A percentile compares a stretch with the other conserved stretches of the same genome.
These are phyloP conservation scores for Dothistroma pini DNA, from an alignment of 2,329 filamentous ascomycete species.

Conservation along the genomic window DNA sequence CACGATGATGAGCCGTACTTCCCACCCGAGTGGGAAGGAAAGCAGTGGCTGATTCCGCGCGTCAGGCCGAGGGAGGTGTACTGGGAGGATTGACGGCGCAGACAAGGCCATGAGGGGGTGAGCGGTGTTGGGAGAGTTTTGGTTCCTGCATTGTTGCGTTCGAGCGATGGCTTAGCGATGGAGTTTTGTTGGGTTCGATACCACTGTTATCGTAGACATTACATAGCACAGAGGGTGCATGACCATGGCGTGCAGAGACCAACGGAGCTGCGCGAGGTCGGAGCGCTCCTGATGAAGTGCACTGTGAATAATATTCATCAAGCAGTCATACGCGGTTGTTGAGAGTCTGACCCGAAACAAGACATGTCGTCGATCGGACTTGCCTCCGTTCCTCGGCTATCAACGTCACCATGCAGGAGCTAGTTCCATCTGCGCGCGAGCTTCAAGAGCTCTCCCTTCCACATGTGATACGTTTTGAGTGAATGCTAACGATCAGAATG, in stretches of 20 bases:
- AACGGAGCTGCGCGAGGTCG: background rate
- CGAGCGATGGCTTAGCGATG: background rate
- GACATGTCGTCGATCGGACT: background rate
- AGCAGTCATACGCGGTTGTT: background rate
- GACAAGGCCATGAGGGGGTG: background rate
- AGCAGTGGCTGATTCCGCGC: background rate
- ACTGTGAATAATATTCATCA: background rate
- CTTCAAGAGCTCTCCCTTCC: background rate
- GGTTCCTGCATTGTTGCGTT: background rate
- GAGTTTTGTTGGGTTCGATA: background rate
- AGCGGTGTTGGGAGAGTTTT: background rate
- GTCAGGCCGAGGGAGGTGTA: background rate
- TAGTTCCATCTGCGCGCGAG: background rate
- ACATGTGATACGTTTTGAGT: background rate
- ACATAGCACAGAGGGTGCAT: background rate
- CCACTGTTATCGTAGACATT: background rate
- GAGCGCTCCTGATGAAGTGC: background rate
- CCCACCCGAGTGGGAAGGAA: background rate
- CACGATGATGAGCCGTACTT: background rate
- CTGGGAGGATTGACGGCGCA: background rate
- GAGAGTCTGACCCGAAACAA: background rate
- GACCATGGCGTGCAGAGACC: background rate
- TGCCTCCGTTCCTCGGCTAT: background rate
- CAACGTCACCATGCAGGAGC: background rate
- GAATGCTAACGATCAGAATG: conserved; percentile 17